phyloP scores from a whole-genome alignment of 441 rosid genomes.

The Hypseocharis bilobata region DNA sequence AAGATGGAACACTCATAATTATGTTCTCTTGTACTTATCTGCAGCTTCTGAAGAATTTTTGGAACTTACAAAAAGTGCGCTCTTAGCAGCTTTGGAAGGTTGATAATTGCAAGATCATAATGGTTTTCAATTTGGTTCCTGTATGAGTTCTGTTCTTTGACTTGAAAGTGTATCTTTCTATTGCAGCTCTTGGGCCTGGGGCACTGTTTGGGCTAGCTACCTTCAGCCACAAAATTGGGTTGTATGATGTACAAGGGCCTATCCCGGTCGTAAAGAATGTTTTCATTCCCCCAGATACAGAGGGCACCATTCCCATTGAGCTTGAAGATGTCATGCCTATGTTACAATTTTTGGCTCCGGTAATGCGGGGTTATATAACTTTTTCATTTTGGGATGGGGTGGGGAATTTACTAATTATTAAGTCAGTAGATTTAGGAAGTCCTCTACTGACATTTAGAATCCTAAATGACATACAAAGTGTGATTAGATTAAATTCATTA shows the following conservation, averaged over 20 bases:
- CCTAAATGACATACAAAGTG: background rate
- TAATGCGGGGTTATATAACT: conserved; percentile 24
- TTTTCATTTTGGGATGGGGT: background rate
- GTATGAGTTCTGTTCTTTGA: conserved; percentile 1
- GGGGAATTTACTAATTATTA: background rate
- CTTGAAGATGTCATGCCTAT: conserved; percentile 93
- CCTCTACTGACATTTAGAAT: background rate
- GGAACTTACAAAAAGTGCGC: conserved; percentile 86
- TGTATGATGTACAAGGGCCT: conserved; percentile 94
- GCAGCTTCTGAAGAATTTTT: conserved; percentile 92
- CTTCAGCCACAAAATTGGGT: conserved; percentile 82
- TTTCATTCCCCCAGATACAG: conserved; percentile 65
- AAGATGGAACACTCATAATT: background rate
- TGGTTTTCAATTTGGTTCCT: conserved; percentile 14
- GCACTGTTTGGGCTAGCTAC: conserved; percentile 84
- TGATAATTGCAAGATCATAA: conserved; percentile 14
- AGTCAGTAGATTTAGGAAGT: background rate
- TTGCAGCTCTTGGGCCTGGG: conserved; percentile 75
- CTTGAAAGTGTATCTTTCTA: background rate
- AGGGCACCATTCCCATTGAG: conserved; percentile 53
- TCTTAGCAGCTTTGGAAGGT: conserved; percentile 92
- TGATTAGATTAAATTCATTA: background rate
- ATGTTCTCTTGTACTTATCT: conserved; percentile 15
- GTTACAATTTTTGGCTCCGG: conserved; percentile 82
- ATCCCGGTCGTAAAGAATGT: conserved; percentile 77